phyloP scores from a whole-genome alignment of 1,284 basidiomycete genomes.

The Apiotrichum porosum region DNA sequence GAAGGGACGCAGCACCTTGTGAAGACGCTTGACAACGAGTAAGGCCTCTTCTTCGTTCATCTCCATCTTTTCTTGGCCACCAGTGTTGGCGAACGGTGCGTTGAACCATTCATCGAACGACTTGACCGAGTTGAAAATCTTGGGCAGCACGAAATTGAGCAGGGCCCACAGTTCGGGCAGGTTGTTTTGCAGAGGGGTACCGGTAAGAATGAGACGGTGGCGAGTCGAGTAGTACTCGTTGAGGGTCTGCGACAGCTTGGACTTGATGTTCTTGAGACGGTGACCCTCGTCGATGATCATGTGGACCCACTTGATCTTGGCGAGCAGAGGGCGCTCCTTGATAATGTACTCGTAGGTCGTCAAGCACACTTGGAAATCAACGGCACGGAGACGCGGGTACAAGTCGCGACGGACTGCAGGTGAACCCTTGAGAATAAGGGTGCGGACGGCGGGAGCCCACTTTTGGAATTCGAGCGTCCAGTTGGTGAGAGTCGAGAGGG shows the following conservation, averaged over 20 bases:
- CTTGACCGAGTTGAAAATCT: constrained; percentile 99
- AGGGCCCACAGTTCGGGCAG: constrained; percentile 96
- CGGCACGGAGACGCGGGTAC: constrained; percentile 41
- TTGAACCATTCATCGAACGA: constrained; percentile 99
- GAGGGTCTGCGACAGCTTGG: constrained; percentile 87
- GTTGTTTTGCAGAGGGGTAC: constrained; percentile 98
- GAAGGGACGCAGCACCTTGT: constrained; percentile 98
- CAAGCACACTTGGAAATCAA: constrained; percentile 87
- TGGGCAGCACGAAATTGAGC: constrained; percentile 96
- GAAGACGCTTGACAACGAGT: constrained; percentile 93
- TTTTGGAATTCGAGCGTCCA: constrained; percentile 97
- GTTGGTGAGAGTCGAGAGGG: constrained; percentile 96
- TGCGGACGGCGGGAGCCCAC: constrained; percentile 87
- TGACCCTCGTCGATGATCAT: constrained; percentile 99
- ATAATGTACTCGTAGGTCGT: constrained; percentile 99
- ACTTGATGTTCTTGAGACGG: constrained; percentile 98
- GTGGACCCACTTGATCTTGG: constrained; percentile 94
- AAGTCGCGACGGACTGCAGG: constrained; percentile 54
- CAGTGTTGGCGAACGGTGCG: constrained; percentile 97
- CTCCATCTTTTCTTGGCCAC: constrained; percentile 90
- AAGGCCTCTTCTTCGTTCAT: constrained; percentile 99
- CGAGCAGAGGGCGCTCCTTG: constrained; percentile 86
- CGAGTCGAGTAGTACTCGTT: constrained; percentile 89
- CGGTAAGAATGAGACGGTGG: constrained; percentile 93
- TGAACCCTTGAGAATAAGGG: constrained; percentile 90